Evolutionary conservation across 345 rosid species (phyloP), one percentile per base, ranked within the genome.

Genomic region (Luvunga scandens): DNA sequence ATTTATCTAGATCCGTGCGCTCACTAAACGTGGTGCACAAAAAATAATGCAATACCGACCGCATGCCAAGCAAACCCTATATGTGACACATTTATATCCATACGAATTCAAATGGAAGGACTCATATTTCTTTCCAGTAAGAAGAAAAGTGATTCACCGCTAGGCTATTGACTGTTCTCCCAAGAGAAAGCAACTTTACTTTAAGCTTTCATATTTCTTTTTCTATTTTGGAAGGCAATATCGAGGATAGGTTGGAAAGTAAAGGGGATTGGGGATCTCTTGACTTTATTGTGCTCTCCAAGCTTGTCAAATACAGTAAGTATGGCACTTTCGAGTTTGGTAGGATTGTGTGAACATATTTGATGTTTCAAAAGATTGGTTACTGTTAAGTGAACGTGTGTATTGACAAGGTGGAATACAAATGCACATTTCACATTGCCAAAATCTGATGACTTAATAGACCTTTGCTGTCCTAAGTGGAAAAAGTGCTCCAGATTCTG

Each of bases 391-490:
- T 22, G 62, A 59, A 36, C 42, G 25, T 13, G 66, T 34, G 66
- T 60, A 36, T 60, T 22, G 2, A 72, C 27, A 10, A 45, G 2
- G 18, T 13, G 39, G 57, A 61, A 25, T 62, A 30, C 3, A 30
- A 21, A 31, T n/a, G 39, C 68, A 61, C 56, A 39, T 14, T 31
- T 60, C 68, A 61, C 36, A 61, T 7, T 30, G 36, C 50, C 31
- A 22, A 14, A 75, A 14, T 64, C 48, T 30, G 31, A 21, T 21
- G 16, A 71, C 34, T 64, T 45, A 2, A 38, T 75, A 22, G 61
- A 30, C 39, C 12, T 53, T 45, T 64, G 62, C 45, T 50, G 39
- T 60, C 72, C 77, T 67, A 81, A 74, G 59, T 73, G 77, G 50
- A 80, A 77, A 66, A 81, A 66, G 24, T 42, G 72, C 28, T 27